phyloP scores from a whole-genome alignment of 768 basidiomycete species.

The Amanita rubescens region DNA sequence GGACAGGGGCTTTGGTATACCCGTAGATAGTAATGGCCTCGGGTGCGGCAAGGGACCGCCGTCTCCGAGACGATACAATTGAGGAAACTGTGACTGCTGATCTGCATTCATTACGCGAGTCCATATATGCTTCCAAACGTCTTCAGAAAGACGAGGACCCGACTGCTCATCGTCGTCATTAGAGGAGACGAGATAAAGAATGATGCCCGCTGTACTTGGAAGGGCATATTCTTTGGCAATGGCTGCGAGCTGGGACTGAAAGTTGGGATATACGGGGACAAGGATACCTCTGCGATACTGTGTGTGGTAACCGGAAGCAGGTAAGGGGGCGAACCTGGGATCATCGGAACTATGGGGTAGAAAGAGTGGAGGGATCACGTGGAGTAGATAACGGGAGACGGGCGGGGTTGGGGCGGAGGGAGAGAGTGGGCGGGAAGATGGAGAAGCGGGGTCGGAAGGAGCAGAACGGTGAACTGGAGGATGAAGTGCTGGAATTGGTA shows the following conservation, averaged over 20 bases:
- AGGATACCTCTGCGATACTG: conserved; percentile 83
- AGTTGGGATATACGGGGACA: conserved; percentile 75
- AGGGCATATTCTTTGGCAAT: conserved; percentile 93
- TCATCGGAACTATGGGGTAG: conserved; percentile 57
- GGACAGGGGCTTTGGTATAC: conserved; percentile 28
- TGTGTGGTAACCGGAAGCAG: conserved; percentile 68
- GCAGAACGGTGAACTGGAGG: conserved; percentile 20
- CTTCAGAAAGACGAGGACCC: conserved; percentile 81
- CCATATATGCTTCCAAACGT: conserved; percentile 88
- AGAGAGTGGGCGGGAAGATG: conserved; percentile 37
- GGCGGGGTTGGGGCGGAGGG: conserved; percentile 43
- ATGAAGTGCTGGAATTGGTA: conserved; percentile 57
- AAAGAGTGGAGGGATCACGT: conserved; percentile 72
- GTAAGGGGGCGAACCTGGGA: conserved; percentile 43
- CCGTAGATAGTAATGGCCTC: conserved; percentile 42
- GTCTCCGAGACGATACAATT: conserved; percentile 9
- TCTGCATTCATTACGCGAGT: conserved; percentile 59
- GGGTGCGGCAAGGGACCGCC: conserved; percentile 20
- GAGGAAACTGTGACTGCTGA: conserved; percentile 24
- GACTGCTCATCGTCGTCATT: conserved; percentile 31
- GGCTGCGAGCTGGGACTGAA: conserved; percentile 75
- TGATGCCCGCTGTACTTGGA: conserved; percentile 76
- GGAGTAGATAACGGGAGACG: conserved; percentile 61
- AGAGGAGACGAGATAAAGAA: conserved; percentile 67
- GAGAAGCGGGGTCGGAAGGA: conserved; percentile 13